Conservation (phyloP, 768 basidiomycete genomes). For the Boletales sp. region DNA sequence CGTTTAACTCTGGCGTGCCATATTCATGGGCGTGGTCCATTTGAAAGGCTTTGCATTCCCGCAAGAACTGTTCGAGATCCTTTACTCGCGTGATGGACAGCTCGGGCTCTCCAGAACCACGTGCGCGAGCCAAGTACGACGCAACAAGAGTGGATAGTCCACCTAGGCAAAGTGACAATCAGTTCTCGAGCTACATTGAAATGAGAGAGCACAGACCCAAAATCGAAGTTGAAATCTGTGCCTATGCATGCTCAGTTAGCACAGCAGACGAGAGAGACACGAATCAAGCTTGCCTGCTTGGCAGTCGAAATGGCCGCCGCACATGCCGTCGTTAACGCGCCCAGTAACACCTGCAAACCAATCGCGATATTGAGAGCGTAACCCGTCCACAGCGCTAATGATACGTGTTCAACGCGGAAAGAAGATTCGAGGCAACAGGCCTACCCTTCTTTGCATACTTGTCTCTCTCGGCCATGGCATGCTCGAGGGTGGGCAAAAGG, state of each 20-base stretch:
- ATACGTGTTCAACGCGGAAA: neutral
- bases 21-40: slow-evolving; percentile 52
- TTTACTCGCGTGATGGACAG: slow-evolving; percentile 51
- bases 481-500: slow-evolving; percentile 48
- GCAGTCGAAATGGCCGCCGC: slow-evolving; percentile 45
- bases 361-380: slow-evolving; percentile 49
- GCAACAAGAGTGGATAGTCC: slow-evolving; percentile 67
- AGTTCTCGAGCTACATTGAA: neutral
- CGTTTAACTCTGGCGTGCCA: slow-evolving; percentile 4
- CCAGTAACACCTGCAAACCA: slow-evolving; percentile 58
- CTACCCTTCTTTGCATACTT: slow-evolving; percentile 47
- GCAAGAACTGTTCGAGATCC: slow-evolving; percentile 64
- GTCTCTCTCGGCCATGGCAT: slow-evolving; percentile 43
- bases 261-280: too few species aligned
- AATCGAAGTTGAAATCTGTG: slow-evolving; percentile 36
- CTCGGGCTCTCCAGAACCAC: slow-evolving; percentile 71
- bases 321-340: slow-evolving; percentile 64
- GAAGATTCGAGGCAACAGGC: neutral
- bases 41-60: slow-evolving; percentile 54
- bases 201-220: slow-evolving; percentile 30
- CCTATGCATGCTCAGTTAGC: slow-evolving; percentile 16
- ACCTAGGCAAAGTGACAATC: slow-evolving; percentile 32
- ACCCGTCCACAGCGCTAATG: slow-evolving; percentile 29
- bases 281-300: slow-evolving; percentile 33
- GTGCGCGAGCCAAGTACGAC: slow-evolving; percentile 66